These are phyloP conservation scores for Dictyophora rubrovolvata DNA, from an alignment of 768 basidiomycete species.

Conservation along the genomic window DNA sequence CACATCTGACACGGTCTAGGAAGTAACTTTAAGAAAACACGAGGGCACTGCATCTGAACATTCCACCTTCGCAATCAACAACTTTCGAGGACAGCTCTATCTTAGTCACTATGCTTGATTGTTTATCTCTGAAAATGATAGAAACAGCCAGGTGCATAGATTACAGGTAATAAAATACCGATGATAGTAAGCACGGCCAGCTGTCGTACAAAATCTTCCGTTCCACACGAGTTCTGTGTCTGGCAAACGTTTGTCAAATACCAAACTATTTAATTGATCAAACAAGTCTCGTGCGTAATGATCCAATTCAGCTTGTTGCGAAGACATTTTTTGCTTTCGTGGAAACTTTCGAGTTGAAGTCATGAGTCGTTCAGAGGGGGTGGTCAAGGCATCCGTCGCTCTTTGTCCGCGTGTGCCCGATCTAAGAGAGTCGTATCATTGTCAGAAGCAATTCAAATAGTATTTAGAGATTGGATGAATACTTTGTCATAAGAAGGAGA, in stretches of 20 bases:
- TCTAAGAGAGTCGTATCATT: too few relatives aligned
- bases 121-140: not conserved
- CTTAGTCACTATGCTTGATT: slow-evolving; percentile 40
- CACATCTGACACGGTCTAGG: slow-evolving; percentile 69
- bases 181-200: slow-evolving; percentile 59
- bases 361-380: not conserved
- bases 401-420: not conserved
- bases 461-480: too few relatives aligned
- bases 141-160: not conserved
- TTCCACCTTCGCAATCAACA: slow-evolving; percentile 60
- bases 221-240: slow-evolving; percentile 57
- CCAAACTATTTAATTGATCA: slow-evolving; percentile 41
- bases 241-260: slow-evolving; percentile 50
- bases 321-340: slow-evolving; percentile 33
- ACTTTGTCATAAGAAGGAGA: too few relatives aligned
- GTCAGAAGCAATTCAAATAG: too few relatives aligned
- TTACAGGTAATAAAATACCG: slow-evolving; percentile 27
- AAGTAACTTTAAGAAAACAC: not conserved
- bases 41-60: not conserved
- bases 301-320: slow-evolving; percentile 35
- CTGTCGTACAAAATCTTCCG: slow-evolving; percentile 53
- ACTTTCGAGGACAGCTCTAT: slow-evolving; percentile 82
- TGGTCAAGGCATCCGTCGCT: not conserved
- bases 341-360: slow-evolving; percentile 6
- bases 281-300: slow-evolving; percentile 53